Evolutionary conservation across 2,329 filamentous ascomycete species (phyloP).

Genomic region (Ophiostoma sp.): DNA sequence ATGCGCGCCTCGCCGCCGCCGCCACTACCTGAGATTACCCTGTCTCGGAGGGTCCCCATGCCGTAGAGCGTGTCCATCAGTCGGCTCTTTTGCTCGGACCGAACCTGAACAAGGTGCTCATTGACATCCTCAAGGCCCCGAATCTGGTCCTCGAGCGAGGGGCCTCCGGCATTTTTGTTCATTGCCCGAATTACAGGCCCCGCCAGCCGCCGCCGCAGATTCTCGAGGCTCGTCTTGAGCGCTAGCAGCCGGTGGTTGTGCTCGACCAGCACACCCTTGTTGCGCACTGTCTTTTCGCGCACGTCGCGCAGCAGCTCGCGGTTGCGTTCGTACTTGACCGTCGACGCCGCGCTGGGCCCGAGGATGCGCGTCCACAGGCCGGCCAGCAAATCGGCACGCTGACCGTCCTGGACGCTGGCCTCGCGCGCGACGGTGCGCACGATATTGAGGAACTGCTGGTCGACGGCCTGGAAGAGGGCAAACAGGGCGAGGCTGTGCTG

Average conservation of each 20-base stretch:
- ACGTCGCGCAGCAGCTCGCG: conserved; percentile 71
- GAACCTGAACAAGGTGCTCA: conserved; percentile 66
- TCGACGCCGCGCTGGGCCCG: conserved; percentile 64
- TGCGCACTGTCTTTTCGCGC: conserved; percentile 74
- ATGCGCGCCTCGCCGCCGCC: background rate
- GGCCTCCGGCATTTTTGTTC: conserved; percentile 46
- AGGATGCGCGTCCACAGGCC: conserved; percentile 82
- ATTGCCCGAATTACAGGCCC: conserved; percentile 71
- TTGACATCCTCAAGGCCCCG: conserved; percentile 74
- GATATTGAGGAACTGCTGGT: conserved; percentile 83
- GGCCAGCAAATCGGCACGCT: conserved; percentile 74
- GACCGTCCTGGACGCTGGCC: conserved; percentile 70
- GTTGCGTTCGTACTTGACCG: conserved; percentile 93
- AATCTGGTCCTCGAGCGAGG: conserved; percentile 81
- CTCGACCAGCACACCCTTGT: conserved; percentile 80
- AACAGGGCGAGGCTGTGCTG: conserved; percentile 76
- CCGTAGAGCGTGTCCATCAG: conserved; percentile 76
- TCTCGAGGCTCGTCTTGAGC: conserved; percentile 81
- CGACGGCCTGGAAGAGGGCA: conserved; percentile 84
- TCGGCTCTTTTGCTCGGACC: conserved; percentile 75
- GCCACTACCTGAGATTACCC: conserved; percentile 6
- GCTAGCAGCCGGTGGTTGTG: conserved; percentile 80
- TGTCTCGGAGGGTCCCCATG: conserved; percentile 30
- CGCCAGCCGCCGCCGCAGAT: conserved; percentile 74
- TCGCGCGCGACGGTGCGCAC: conserved; percentile 81